Conservation (phyloP, 371 early-diverging fungal genomes). For the Mucor plumbeus region DNA sequence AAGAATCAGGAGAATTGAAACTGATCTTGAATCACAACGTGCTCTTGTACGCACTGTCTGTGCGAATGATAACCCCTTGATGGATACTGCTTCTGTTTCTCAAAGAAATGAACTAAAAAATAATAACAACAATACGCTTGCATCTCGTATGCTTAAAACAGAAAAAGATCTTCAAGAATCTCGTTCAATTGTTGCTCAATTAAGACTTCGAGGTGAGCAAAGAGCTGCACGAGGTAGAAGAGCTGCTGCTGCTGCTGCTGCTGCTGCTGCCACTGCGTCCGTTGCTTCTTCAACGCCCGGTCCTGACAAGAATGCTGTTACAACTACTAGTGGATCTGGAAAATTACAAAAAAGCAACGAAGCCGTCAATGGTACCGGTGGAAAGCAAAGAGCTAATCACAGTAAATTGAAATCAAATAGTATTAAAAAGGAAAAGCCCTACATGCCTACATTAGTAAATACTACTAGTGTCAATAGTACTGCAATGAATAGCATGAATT, state of each 20-base stretch:
- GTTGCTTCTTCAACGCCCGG: slow-evolving; percentile 15
- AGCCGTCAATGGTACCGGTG: slow-evolving; percentile 11
- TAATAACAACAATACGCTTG: slow-evolving; percentile 14
- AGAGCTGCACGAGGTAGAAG: slow-evolving; percentile 40
- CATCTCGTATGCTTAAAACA: slow-evolving; percentile 32
- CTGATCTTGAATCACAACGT: slow-evolving; percentile 35
- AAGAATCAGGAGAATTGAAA: slow-evolving; percentile 43
- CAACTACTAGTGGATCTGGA: slow-evolving; percentile 10
- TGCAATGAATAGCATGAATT: not conserved
- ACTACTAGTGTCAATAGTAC: not conserved
- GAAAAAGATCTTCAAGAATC: slow-evolving; percentile 49
- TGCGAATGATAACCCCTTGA: not conserved
- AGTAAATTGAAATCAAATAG: not conserved
- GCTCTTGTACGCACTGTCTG: slow-evolving; percentile 25
- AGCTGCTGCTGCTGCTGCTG: slow-evolving; percentile 17
- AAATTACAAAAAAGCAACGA: slow-evolving; percentile 13
- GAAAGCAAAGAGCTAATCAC: slow-evolving; percentile 6
- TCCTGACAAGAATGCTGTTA: slow-evolving; percentile 20
- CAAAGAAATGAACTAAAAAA: not conserved
- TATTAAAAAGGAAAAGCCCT: not conserved
- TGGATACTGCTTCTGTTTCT: not conserved
- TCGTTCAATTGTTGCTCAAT: slow-evolving; percentile 43
- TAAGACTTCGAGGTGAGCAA: slow-evolving; percentile 42
- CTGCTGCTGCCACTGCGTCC: slow-evolving; percentile 15
- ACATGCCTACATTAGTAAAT: not conserved